phyloP scores from a whole-genome alignment of 208 protist genomes.

The Angomonas deanei region DNA sequence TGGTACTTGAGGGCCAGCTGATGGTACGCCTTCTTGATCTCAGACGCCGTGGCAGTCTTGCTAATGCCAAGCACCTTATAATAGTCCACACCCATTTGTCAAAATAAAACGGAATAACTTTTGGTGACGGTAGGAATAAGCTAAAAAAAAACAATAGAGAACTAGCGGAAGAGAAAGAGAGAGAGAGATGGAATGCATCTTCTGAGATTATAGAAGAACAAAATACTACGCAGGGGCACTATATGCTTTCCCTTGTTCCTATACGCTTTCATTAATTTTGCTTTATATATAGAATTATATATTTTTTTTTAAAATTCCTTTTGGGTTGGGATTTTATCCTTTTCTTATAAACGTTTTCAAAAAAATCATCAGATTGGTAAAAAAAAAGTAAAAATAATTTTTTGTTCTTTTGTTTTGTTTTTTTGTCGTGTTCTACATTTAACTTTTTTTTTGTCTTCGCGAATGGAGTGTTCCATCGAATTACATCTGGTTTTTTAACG shows the following conservation, averaged over 20 bases:
- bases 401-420: background rate
- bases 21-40: constrained; percentile 91
- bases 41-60: constrained; percentile 55
- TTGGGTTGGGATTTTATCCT: background rate
- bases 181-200: background rate
- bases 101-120: constrained; percentile 3
- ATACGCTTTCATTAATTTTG: no score
- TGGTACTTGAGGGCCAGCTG: constrained; percentile 91
- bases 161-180: background rate
- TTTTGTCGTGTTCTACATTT: background rate
- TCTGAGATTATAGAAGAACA: background rate
- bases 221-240: no score
- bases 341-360: background rate
- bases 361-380: background rate
- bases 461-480: no score
- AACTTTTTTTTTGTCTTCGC: background rate
- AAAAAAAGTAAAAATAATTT: background rate
- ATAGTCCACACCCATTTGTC: constrained; percentile 76
- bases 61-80: constrained; percentile 84
- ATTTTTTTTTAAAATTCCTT: no score
- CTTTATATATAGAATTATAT: no score
- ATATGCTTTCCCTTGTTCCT: no score
- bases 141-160: constrained; percentile 15
- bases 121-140: constrained; percentile 8
- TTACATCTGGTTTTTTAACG: no score